Evolutionary conservation across 2,329 filamentous ascomycete species (phyloP).

Genomic region (Cercospora zeae-maydis): DNA sequence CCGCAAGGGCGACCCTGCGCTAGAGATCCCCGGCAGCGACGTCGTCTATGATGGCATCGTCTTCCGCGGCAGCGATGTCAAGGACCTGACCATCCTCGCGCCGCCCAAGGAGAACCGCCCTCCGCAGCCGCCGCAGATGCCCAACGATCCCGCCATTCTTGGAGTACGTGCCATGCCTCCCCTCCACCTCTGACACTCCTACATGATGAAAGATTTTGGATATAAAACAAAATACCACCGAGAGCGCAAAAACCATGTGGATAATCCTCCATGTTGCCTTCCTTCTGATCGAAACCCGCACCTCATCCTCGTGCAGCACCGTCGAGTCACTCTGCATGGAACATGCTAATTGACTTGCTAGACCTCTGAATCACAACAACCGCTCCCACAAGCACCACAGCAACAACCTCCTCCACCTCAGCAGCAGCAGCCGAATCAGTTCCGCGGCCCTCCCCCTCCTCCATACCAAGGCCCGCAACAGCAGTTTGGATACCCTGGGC

Average conservation of each 20-base stretch:
- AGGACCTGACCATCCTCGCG: conserved; percentile 92
- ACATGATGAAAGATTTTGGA: conserved; percentile 94
- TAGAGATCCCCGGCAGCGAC: conserved; percentile 79
- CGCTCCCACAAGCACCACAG: conserved; percentile 18
- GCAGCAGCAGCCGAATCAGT: conserved; percentile 37
- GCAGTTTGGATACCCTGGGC: conserved; percentile 39
- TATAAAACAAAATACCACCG: conserved; percentile 86
- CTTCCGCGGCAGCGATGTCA: conserved; percentile 96
- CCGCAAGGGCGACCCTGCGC: conserved; percentile 69
- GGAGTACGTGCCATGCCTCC: conserved; percentile 67
- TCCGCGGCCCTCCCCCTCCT: conserved; percentile 36
- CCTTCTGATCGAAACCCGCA: conserved; percentile 70
- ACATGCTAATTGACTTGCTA: background rate
- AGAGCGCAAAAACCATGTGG: conserved; percentile 94
- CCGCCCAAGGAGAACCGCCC: conserved; percentile 63
- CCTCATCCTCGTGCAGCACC: conserved; percentile 1
- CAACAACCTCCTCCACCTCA: conserved; percentile 37
- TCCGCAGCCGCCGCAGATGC: conserved; percentile 58
- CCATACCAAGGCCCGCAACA: conserved; percentile 39
- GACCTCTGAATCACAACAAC: conserved; percentile 16
- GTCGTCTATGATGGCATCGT: conserved; percentile 98
- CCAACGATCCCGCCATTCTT: conserved; percentile 93
- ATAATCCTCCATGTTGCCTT: conserved; percentile 86
- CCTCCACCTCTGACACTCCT: conserved; percentile 36
- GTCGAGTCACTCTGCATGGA: conserved; percentile 3